Base-by-base conservation (phyloP, 495 filamentous ascomycete species). In the Xylaria cubensis region DNA sequence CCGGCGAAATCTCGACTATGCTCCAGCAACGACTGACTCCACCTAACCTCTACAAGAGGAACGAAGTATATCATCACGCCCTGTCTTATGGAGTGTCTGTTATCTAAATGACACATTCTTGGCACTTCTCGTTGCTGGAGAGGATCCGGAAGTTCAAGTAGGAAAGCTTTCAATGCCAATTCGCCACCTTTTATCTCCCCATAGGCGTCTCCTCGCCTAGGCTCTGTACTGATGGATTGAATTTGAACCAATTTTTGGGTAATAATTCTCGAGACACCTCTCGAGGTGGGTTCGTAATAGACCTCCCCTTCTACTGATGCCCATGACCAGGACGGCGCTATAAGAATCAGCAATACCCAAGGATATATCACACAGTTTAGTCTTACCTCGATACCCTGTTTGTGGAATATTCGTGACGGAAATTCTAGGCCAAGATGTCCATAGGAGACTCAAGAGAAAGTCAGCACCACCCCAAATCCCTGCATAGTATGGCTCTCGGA, bases 271-370 rank as follows among this genome's bases (percentile, higher is more conserved):
- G n/a, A 51, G 15, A 51, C 19, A 21, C 6, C 8, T 51, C 7
- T 51, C 6, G 48, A 19, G 48, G 12, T 21, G n/a, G 48, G 17
- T 19, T 51, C n/a, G 48, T 51, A 51, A 51, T 5, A 21, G 2
- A 21, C 17, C 48, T 19, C 48, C 5, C 48, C 48, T 19, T 51
- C 48, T 17, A 21, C 48, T 51, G 48, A 51, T 51, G 48, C 48
- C 48, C 48, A 51, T 51, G 48, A 51, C 48, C 48, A 51, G n/a
- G 48, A 51, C n/a, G 48, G 48, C 4, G 48, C 48, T 51, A 51
- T 21, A 19, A 51, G 13, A 51, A 51, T 51, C n/a, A 51, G 48
- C 10, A 51, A 51, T 19, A 51, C 3, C 17, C n/a, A 21, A 17
- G 17, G 48, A 5, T 21, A 51, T 51, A 21, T 21, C 17, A 21